phyloP scores from a whole-genome alignment of 1,284 basidiomycete genomes.

The Agroathelia rolfsii region DNA sequence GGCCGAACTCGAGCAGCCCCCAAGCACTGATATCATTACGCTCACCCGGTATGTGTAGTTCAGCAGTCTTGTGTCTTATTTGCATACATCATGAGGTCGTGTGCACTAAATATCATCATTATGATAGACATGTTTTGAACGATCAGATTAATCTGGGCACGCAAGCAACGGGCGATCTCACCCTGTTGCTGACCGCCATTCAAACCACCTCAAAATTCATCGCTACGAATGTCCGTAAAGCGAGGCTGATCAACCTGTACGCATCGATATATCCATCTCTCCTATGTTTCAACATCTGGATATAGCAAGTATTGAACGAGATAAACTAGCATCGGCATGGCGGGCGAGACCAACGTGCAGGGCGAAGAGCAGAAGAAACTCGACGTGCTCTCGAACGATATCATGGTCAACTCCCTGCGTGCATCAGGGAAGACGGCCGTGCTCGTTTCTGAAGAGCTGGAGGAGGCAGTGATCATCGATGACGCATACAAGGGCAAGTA shows the following conservation, averaged over 20 bases:
- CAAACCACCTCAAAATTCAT: slow-evolving; percentile 97
- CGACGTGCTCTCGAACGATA: slow-evolving; percentile 95
- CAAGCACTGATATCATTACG: slow-evolving; percentile 83
- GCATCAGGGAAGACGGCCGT: slow-evolving; percentile 95
- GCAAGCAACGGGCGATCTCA: slow-evolving; percentile 86
- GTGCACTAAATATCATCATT: slow-evolving; percentile 5
- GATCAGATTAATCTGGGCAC: slow-evolving; percentile 76
- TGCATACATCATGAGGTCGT: no score
- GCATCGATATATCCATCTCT: slow-evolving; percentile 20
- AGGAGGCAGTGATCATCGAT: slow-evolving; percentile 87
- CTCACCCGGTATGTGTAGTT: slow-evolving; percentile 67
- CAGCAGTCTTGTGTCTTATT: slow-evolving; percentile 4
- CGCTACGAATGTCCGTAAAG: slow-evolving; percentile 95
- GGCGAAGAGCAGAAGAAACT: slow-evolving; percentile 99
- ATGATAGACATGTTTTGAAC: slow-evolving; percentile 68
- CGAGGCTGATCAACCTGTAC: slow-evolving; percentile 93
- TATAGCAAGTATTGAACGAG: slow-evolving; percentile 4
- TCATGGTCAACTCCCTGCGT: slow-evolving; percentile 95
- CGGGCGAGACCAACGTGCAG: slow-evolving; percentile 93
- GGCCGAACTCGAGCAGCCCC: slow-evolving; percentile 57
- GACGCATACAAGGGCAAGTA: slow-evolving; percentile 73
- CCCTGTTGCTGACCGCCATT: slow-evolving; percentile 89
- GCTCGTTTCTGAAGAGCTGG: slow-evolving; percentile 94
- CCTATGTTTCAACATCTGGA: slow-evolving; percentile 8
- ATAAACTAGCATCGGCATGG: slow-evolving; percentile 75